Base-by-base conservation (phyloP, 176 grass and related monocot species). In the Phragmites australis region DNA sequence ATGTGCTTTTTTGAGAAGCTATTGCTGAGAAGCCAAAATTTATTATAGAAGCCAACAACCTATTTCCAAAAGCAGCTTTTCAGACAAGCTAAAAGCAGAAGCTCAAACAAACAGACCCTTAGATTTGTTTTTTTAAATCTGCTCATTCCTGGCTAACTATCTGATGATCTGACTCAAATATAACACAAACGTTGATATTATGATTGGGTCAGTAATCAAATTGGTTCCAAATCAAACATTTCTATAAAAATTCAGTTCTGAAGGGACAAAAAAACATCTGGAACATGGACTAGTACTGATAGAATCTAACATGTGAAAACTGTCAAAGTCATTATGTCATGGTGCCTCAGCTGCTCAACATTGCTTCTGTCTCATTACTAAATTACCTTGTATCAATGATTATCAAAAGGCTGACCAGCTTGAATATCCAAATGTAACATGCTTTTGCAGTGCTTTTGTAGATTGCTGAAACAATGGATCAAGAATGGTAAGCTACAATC, bases 381-480 rank as follows among this genome's bases (percentile, higher is more conserved):
- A 45, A 25, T 54, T 82, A 45, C 0, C 10, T 65, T 77, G 16
- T 50, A 68, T 65, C 17, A 19, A 0, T n/a, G 25, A 23, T 45
- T 40, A 23, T 15, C 6, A 46, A n/a, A 68, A 78, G 68, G 31
- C 42, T 71, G 43, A 81, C 19, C 49, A 37, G 34, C 21, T 53
- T 29, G 56, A 14, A 26, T 54, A 9, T 25, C n/a, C 34, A 85
- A 88, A 84, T 67, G 16, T 57, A 34, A 70, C 71, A 69, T 45
- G 3, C 2, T 50, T 79, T 55, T 57, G 19, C 72, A 44, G 16
- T 67, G 60, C 52, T 54, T 52, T 2, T 81, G 16, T 86, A 97
- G 91, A 91, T 93, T 80, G 87, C 89, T 77, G 87, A 89, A 65
- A 75, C 85, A 75, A 97, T 97, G 94, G 94, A 87, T 84, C 77